These are phyloP conservation scores for Geotrichum aggregatum DNA, from an alignment of 1,139 yeast genomes.

Conservation along the genomic window DNA sequence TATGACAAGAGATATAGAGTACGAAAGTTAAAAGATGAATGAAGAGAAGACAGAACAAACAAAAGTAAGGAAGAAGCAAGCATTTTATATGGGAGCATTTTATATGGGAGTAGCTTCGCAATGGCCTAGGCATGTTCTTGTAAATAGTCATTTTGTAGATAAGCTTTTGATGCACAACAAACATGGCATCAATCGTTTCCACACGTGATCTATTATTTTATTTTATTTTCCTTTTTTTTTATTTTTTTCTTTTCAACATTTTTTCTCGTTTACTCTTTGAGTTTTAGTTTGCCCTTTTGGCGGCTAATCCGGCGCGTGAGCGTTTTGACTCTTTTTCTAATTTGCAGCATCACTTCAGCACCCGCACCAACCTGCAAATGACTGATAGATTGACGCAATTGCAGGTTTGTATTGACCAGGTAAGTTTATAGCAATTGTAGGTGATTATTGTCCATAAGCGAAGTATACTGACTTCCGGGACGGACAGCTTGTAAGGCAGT, in stretches of 20 bases:
- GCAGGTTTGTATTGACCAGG: slow-evolving; percentile 84
- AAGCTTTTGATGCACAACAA: neutral
- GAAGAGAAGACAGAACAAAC: neutral
- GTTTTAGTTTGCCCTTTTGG: too few relatives aligned
- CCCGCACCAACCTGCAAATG: slow-evolving; percentile 23
- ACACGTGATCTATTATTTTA: neutral
- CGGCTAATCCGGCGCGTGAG: neutral
- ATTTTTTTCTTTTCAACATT: too few relatives aligned
- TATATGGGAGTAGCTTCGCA: too few relatives aligned
- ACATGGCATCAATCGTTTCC: too few relatives aligned
- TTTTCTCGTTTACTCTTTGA: too few relatives aligned
- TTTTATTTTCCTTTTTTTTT: neutral
- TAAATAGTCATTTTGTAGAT: neutral
- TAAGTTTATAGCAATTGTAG: slow-evolving; percentile 27
- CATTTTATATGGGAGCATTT: neutral
- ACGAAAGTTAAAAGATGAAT: neutral
- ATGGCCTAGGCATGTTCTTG: too few relatives aligned
- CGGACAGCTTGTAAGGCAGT: slow-evolving; percentile 68
- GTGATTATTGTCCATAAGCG: too few relatives aligned
- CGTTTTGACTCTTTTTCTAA: neutral
- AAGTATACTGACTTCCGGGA: too few relatives aligned
- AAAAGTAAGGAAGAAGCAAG: neutral
- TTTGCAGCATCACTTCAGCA: too few relatives aligned
- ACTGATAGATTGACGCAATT: slow-evolving; percentile 87
- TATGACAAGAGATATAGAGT: neutral